Conservation (phyloP, 1,284 basidiomycete genomes). For the Phaffia rhodozyma region DNA sequence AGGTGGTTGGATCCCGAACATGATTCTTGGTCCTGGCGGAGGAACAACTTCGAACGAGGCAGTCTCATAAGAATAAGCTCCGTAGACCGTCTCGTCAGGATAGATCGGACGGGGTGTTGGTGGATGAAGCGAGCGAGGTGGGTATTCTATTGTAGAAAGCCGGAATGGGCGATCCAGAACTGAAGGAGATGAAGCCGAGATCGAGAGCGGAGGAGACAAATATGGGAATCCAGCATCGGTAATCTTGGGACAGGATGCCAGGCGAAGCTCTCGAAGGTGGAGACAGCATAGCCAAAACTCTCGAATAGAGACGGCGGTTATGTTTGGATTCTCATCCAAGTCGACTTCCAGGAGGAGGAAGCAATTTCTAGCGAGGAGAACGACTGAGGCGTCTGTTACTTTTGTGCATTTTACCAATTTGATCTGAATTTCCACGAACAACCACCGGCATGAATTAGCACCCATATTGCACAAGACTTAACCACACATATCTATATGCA, state of each 20-base stretch:
- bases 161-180: background rate
- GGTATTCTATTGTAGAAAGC: conserved; percentile 12
- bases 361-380: conserved; percentile 65
- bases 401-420: conserved; percentile 68
- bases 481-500: background rate
- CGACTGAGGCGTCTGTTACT: conserved; percentile 69
- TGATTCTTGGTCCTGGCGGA: conserved; percentile 5
- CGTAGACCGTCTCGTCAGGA: background rate
- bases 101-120: background rate
- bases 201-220: conserved; percentile 37
- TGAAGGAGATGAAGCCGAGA: background rate
- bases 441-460: background rate
- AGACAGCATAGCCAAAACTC: conserved; percentile 69
- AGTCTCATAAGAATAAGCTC: background rate
- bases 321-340: conserved; percentile 65
- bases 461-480: background rate
- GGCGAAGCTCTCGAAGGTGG: conserved; percentile 80
- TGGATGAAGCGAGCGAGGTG: conserved; percentile 2
- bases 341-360: conserved; percentile 89
- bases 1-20: conserved; percentile 33
- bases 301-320: conserved; percentile 67
- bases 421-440: conserved; percentile 43
- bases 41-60: background rate
- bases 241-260: conserved; percentile 66
- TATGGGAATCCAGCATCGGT: conserved; percentile 76